Evolutionary conservation across 805 yeast species (phyloP).

Genomic region (Wickerhamomyces alni): DNA sequence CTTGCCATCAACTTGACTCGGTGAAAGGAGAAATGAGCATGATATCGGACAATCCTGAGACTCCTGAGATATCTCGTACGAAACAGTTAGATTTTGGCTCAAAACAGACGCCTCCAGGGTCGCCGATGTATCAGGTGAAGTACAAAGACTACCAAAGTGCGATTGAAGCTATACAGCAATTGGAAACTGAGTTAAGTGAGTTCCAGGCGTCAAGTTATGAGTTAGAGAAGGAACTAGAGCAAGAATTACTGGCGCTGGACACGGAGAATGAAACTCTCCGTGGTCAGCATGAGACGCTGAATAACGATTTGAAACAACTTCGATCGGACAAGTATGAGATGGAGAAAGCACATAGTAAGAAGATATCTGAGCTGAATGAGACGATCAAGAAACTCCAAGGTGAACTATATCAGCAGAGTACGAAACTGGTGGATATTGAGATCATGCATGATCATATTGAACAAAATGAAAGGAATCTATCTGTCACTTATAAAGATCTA

Average conservation of each 20-base stretch:
- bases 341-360: constrained; percentile 21
- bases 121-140: constrained; percentile 16
- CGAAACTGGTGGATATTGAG: constrained; percentile 34
- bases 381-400: constrained; percentile 22
- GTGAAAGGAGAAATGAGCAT: too few relatives aligned
- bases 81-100: neutral
- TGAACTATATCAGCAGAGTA: constrained; percentile 25
- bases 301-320: constrained; percentile 22
- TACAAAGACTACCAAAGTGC: constrained; percentile 25
- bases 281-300: constrained; percentile 14
- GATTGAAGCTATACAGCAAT: constrained; percentile 31
- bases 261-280: constrained; percentile 18
- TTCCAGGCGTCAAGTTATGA: constrained; percentile 38
- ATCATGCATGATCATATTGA: constrained; percentile 38
- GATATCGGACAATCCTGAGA: neutral
- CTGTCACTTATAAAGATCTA: constrained; percentile 27
- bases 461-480: constrained; percentile 32
- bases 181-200: constrained; percentile 36
- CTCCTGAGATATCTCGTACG: neutral
- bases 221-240: constrained; percentile 39
- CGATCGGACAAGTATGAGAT: constrained; percentile 21
- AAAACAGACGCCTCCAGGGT: constrained; percentile 4
- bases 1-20: too few relatives aligned
- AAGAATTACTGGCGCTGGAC: constrained; percentile 30
- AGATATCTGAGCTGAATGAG: constrained; percentile 13